Evolutionary conservation across 495 filamentous ascomycete species (phyloP).

Genomic region (Penicillium bialowiezense): DNA sequence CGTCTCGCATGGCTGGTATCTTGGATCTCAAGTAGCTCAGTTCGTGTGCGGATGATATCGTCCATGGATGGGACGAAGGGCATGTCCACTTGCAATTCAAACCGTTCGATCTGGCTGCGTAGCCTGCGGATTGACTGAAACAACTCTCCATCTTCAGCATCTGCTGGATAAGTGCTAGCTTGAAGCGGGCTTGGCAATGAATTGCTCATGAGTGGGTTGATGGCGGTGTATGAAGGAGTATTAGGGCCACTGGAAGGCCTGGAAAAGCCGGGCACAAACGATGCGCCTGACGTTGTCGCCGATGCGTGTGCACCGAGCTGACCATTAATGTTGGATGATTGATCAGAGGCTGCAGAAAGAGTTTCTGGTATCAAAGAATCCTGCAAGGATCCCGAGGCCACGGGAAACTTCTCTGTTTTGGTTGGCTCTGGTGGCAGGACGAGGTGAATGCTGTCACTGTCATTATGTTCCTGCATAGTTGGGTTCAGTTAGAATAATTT

Average conservation of each 20-base stretch:
- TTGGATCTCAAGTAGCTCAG: slow-evolving; percentile 28
- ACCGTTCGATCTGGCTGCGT: slow-evolving; percentile 30
- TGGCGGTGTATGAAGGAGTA: neutral
- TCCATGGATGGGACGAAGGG: slow-evolving; percentile 29
- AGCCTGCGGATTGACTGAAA: neutral
- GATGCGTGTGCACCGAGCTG: neutral
- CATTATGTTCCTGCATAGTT: slow-evolving; percentile 32
- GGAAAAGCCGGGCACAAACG: neutral
- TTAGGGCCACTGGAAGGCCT: neutral
- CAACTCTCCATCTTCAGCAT: neutral
- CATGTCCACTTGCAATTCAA: slow-evolving; percentile 41
- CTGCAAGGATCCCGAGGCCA: neutral
- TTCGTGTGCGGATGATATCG: slow-evolving; percentile 32
- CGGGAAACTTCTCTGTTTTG: neutral
- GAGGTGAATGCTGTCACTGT: slow-evolving; percentile 55
- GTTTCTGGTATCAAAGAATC: neutral
- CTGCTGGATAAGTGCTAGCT: neutral
- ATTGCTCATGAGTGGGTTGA: neutral
- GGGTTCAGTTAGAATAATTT: slow-evolving; percentile 15
- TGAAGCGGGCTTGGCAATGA: neutral
- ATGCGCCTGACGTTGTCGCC: neutral
- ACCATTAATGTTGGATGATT: neutral
- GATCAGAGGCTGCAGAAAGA: neutral
- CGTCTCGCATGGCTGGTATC: slow-evolving; percentile 25
- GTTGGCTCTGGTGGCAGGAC: slow-evolving; percentile 50